Evolutionary conservation across 2,329 filamentous ascomycete genomes (phyloP).

Genomic region (Chaetomium globosum): DNA sequence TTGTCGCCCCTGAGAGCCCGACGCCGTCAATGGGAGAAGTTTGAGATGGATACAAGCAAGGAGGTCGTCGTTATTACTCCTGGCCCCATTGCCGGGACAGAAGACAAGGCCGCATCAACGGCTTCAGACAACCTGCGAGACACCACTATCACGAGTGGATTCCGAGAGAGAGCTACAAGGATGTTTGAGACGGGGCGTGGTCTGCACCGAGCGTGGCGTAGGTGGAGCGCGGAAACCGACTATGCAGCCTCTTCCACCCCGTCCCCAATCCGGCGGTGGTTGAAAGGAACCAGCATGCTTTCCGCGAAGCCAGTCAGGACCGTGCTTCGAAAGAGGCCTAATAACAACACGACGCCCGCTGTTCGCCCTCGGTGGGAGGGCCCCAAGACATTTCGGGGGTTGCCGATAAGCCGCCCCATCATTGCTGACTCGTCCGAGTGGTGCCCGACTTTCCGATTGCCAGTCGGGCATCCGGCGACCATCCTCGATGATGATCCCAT

Average conservation of each 20-base stretch:
- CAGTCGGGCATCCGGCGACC: not conserved
- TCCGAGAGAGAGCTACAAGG: not conserved
- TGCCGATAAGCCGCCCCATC: not conserved
- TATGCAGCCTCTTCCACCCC: not conserved
- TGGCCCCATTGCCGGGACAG: not conserved
- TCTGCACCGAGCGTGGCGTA: not conserved
- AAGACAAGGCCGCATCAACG: not conserved
- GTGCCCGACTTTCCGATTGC: not conserved
- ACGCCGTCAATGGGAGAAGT: conserved; percentile 1
- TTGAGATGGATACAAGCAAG: conserved; percentile 5
- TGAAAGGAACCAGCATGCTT: not conserved
- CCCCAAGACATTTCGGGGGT: not conserved
- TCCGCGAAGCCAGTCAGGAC: not conserved
- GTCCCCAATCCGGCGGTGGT: conserved; percentile 1
- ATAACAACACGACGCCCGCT: not conserved
- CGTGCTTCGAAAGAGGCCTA: not conserved
- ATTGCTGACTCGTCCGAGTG: not conserved
- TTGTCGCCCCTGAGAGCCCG: not conserved
- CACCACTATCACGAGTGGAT: not conserved
- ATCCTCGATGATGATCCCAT: not conserved
- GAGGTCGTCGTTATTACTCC: not conserved
- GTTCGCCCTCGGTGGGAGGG: not conserved
- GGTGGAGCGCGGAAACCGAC: not conserved
- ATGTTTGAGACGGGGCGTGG: conserved; percentile 1
- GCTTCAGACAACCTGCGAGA: not conserved